phyloP scores from a whole-genome alignment of 192 early-diverging fungal genomes.

The Pilaira anomala region DNA sequence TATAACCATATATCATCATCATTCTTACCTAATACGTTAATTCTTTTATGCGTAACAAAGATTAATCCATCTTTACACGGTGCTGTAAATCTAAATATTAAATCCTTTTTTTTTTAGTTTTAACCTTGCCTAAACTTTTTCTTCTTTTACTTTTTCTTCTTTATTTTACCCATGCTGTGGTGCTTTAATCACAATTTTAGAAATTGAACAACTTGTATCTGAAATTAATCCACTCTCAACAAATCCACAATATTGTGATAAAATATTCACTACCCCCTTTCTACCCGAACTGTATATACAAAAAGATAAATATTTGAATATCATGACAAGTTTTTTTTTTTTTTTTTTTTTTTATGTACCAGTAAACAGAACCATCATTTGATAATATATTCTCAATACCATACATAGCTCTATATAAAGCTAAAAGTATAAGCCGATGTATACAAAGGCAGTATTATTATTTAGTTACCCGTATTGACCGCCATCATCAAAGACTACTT shows the following conservation, averaged over 20 bases:
- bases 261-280: slow-evolving; percentile 26
- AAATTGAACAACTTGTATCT: slow-evolving; percentile 38
- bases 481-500: slow-evolving; percentile 1
- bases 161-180: slow-evolving; percentile 41
- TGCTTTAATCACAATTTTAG: slow-evolving; percentile 44
- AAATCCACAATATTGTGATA: slow-evolving; percentile 17
- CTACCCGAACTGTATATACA: slow-evolving; percentile 22
- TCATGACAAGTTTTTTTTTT: neutral
- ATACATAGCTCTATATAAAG: slow-evolving; percentile 1
- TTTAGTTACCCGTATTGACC: slow-evolving; percentile 4
- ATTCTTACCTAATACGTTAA: slow-evolving; percentile 39
- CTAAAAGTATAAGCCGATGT: neutral
- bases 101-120: neutral
- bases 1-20: no score
- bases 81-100: slow-evolving; percentile 39
- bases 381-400: slow-evolving; percentile 16
- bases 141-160: no score
- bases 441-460: neutral
- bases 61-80: slow-evolving; percentile 56
- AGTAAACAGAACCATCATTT: slow-evolving; percentile 18
- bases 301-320: neutral
- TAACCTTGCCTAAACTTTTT: no score
- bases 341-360: no score
- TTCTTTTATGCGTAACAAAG: slow-evolving; percentile 50
- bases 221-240: neutral